Base-by-base conservation (phyloP, 1,284 basidiomycete genomes). In the Cutaneotrichosporon cavernicola region DNA sequence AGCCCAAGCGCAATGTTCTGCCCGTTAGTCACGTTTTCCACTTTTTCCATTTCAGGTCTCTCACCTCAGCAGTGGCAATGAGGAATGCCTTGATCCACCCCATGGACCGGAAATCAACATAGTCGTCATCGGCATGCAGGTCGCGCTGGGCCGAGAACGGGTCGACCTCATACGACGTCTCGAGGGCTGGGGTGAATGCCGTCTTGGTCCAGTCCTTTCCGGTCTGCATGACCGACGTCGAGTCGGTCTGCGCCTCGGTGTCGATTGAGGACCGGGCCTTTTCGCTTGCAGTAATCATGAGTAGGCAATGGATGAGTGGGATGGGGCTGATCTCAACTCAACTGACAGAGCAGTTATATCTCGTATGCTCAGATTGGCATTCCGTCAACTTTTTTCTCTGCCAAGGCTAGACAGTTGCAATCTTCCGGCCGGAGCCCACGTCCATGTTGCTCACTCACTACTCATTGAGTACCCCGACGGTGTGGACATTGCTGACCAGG, bases 11-110 rank as follows among this genome's bases (percentile, higher is more conserved):
- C 76, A 62, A 79, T 77, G 66, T 70, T 71, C 73, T 75, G 56
- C 4, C 21, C 30, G 31, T 46, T 62, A 26, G n/a, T n/a, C n/a
- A n/a, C n/a, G n/a, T n/a, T n/a, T n/a, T n/a, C n/a, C n/a, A n/a
- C n/a, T n/a, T n/a, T n/a, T n/a, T n/a, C n/a, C n/a, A n/a, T n/a
- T n/a, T n/a, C n/a, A n/a, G n/a, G n/a, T n/a, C n/a, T n/a, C n/a
- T 60, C 55, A 73, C 75, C 70, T 79, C 77, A 22, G 76, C 76
- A 46, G 73, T 71, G 34, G 71, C 70, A 5, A 78, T 69, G 11
- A 76, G 67, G 60, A 73, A 75, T 46, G 76, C 76, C 58, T 70
- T 68, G 58, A 77, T 60, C 76, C 76, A 77, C 21, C 76, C 76
- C 72, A 76, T 74, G 11, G 73, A 72, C 55, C 76, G 70, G 66